Base-by-base conservation (phyloP, 495 filamentous ascomycete species). In the Cairneyella variabilis region DNA sequence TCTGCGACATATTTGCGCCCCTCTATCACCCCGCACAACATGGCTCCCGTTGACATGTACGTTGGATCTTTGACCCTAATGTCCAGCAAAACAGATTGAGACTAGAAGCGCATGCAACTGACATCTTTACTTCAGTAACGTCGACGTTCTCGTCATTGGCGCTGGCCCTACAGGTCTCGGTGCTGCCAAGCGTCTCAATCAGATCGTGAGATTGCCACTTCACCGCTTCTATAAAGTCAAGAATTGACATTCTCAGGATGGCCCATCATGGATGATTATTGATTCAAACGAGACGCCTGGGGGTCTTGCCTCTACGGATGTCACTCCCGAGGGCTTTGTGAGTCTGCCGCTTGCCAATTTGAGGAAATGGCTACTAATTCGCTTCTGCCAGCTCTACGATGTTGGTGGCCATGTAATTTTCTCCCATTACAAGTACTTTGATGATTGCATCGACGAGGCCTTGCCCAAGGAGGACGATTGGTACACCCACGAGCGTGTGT, bases 351-450 rank as follows among this genome's bases (percentile, higher is more conserved):
- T 17, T 20, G n/a, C 23, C 28, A 43, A 46, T 44, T 50, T 20
- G 38, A 26, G 42, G 17, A 1, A 46, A 5, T 23, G 21, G n/a
- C 10, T 22, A 32, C 39, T 44, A 48, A 60, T 34, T 25, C 40
- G n/a, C 30, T 21, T 7, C 42, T 16, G 62, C 8, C 14, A 97
- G 92, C 85, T 98, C 61, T 98, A 96, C 78, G 93, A 98, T 78
- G 93, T 98, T 63, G 93, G 93, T 68, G 93, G 93, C 62, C 93
- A 98, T 74, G 93, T 98, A 74, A 97, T 98, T 72, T 98, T 98
- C 82, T 98, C 93, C 56, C 93, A 98, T 81, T 98, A 97, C 84
- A 96, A 96, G 74, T 98, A 98, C 84, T 98, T 98, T 70, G 93
- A 98, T 74, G 95, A 98, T 76, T 95, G 90, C 76, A 88, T 98